Conservation (phyloP, 352 stramenopile species). For the Thraustochytrium striatum region DNA sequence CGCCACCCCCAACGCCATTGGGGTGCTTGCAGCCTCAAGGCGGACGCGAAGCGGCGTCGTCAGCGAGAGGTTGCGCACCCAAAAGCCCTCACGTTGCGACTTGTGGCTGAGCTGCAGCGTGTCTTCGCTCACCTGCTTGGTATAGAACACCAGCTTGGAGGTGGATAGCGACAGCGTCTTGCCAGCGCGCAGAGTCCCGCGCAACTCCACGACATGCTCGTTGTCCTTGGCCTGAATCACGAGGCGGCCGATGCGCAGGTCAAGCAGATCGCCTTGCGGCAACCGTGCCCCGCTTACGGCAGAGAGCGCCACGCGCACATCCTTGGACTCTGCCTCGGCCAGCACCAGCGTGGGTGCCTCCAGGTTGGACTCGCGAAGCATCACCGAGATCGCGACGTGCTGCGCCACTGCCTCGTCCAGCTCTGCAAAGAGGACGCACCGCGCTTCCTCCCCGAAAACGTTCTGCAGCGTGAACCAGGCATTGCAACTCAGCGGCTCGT, state of each 20-base stretch:
- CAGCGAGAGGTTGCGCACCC: constrained; percentile 35
- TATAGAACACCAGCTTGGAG: constrained; percentile 34
- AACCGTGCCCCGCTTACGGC: not conserved
- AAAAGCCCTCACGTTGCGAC: constrained; percentile 9
- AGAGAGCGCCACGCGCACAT: constrained; percentile 15
- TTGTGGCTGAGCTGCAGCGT: not conserved
- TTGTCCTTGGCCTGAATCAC: not conserved
- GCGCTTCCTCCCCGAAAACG: constrained; percentile 2
- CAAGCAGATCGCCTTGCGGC: not conserved
- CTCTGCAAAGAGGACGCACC: not conserved
- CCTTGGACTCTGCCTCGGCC: not conserved
- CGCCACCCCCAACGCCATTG: not conserved
- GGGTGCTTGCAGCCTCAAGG: not conserved
- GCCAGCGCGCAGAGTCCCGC: not conserved
- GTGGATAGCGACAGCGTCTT: constrained; percentile 31
- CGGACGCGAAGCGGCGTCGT: not conserved
- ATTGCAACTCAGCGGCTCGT: constrained; percentile 10
- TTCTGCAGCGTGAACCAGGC: constrained; percentile 37
- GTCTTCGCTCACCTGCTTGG: not conserved
- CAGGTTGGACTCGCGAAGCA: constrained; percentile 34
- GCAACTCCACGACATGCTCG: not conserved
- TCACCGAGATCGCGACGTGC: constrained; percentile 1
- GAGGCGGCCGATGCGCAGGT: not conserved
- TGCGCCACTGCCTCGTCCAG: not conserved
- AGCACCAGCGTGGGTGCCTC: not conserved